Evolutionary conservation across 2,329 filamentous ascomycete genomes (phyloP).

Genomic region (Akanthomyces muscarius): DNA sequence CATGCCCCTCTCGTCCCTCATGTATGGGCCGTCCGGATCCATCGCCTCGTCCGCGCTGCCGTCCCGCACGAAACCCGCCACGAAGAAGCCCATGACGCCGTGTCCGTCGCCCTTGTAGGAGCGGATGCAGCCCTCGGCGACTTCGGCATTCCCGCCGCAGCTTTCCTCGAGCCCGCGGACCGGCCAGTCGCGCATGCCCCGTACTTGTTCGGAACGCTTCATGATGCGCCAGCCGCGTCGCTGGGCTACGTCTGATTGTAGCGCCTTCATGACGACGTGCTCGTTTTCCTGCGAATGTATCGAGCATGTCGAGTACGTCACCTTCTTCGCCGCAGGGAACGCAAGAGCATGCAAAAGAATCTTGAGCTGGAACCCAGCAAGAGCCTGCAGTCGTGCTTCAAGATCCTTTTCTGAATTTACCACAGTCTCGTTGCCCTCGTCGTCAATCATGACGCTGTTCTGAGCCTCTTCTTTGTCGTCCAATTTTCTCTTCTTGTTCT

Average conservation of each 20-base stretch:
- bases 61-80: constrained; percentile 70
- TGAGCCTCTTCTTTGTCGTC: constrained; percentile 31
- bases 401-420: constrained; percentile 54
- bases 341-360: constrained; percentile 79
- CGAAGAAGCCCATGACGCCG: constrained; percentile 93
- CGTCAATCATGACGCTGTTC: constrained; percentile 46
- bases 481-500: constrained; percentile 42
- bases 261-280: constrained; percentile 67
- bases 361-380: constrained; percentile 77
- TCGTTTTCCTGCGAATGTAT: constrained; percentile 87
- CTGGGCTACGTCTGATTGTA: constrained; percentile 63
- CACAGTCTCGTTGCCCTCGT: constrained; percentile 54
- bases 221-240: constrained; percentile 74
- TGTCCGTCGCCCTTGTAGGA: constrained; percentile 76
- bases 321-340: constrained; percentile 69
- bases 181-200: constrained; percentile 71
- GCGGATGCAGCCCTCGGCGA: constrained; percentile 74
- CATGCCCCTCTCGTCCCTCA: constrained; percentile 52
- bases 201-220: constrained; percentile 65
- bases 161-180: constrained; percentile 56
- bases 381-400: constrained; percentile 61
- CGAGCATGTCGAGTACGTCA: constrained; percentile 94
- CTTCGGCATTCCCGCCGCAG: constrained; percentile 43
- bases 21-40: constrained; percentile 44
- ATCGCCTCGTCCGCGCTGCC: constrained; percentile 20